Evolutionary conservation across 2,329 filamentous ascomycete species (phyloP), one percentile per base, ranked within the genome.

Genomic region (Pezizomycotina sp.): DNA sequence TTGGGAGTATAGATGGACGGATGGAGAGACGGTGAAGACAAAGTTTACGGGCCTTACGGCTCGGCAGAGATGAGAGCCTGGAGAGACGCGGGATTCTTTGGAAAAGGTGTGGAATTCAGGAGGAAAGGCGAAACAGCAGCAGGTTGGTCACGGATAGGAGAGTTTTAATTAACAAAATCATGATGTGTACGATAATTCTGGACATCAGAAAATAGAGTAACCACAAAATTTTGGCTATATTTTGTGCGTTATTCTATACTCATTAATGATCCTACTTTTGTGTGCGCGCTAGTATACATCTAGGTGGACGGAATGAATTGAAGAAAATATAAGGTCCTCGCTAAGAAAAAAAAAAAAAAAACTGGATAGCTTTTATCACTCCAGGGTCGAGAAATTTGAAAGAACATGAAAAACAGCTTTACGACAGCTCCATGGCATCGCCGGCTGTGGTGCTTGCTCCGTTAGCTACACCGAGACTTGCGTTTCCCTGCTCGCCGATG

Each of bases 1-100:
- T 64, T 98, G 86, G 84, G 80, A 95, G 57, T 98, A 82, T 56
- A 69, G 81, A 40, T 98, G 89, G 89, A 75, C 73, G 24, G 83
- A 92, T 55, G 81, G 80, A 12, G 68, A n/a, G n/a, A 83, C 25
- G 86, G 92, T 52, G 77, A 71, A 18, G 80, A 70, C 7, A 68
- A 71, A 30, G 68, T 69, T 39, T 82, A 98, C 56, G 89, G 89
- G 0, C 86, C 89, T 0, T 98, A 83, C 56, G 82, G 93, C 53
- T 70, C 68, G 5, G 56, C 66, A 4, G 86, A 77, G 23, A 95
- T 98, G 89, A 71, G 74, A 50, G 78, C 80, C 2, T 98, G 89
- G 89, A 73, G 77, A 48, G 73, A 80, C 45, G 82, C 82, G 15
- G 89, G 89, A 2, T 95, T 95, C 55, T 98, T 98, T 58, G 34